phyloP scores from a whole-genome alignment of 345 rosid genomes.

The Gossypium australe region DNA sequence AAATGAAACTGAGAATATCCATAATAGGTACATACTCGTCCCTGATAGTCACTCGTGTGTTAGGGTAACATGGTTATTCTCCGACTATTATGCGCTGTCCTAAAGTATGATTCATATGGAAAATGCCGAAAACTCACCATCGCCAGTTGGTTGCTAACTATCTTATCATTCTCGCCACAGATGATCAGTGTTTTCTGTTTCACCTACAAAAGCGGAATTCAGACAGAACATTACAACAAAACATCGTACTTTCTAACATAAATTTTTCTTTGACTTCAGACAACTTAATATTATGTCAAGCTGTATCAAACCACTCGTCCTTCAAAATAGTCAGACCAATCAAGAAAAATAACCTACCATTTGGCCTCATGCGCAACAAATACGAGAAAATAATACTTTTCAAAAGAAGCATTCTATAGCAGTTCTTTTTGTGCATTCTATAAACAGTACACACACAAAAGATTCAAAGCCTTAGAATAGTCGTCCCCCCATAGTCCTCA shows the following conservation, averaged over 20 bases:
- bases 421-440: neutral
- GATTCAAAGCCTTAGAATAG: too few relatives aligned
- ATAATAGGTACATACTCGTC: too few relatives aligned
- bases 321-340: neutral
- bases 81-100: too few relatives aligned
- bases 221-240: constrained; percentile 4
- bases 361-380: neutral
- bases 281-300: neutral
- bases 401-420: neutral
- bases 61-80: too few relatives aligned
- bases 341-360: neutral
- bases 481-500: too few relatives aligned
- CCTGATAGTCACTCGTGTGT: too few relatives aligned
- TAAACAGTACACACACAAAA: neutral
- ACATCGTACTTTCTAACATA: neutral
- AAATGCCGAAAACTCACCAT: constrained; percentile 41
- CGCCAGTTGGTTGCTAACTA: constrained; percentile 52
- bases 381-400: neutral
- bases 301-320: neutral
- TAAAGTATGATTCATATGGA: neutral
- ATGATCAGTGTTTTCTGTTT: constrained; percentile 60
- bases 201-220: constrained; percentile 37
- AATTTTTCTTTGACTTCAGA: neutral
- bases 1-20: neutral
- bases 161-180: constrained; percentile 65